These are phyloP conservation scores for Fusarium kyushuense DNA, from an alignment of 2,329 filamentous ascomycete genomes.

Conservation along the genomic window DNA sequence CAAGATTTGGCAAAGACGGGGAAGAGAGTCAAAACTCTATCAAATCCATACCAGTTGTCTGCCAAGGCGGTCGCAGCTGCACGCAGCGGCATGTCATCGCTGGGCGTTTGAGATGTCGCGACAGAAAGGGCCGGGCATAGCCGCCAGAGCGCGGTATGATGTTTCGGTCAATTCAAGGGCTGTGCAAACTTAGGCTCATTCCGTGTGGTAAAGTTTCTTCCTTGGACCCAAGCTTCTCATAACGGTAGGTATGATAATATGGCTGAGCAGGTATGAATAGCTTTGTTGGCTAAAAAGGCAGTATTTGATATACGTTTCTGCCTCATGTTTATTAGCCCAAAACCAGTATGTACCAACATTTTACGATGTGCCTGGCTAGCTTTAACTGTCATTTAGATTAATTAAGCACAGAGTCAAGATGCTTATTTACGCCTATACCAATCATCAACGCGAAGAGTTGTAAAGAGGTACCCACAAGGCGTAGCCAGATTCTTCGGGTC, in stretches of 20 bases:
- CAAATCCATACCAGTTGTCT: background rate
- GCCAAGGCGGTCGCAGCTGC: conserved; percentile 24
- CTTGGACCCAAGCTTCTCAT: background rate
- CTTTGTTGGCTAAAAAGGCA: background rate
- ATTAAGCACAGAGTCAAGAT: conserved; percentile 2
- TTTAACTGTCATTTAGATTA: background rate
- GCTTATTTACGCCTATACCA: conserved; percentile 14
- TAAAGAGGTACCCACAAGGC: background rate
- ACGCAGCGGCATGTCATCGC: conserved; percentile 11
- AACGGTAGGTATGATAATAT: background rate
- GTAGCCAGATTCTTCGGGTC: background rate
- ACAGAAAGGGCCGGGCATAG: conserved; percentile 10
- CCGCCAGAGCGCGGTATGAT: background rate
- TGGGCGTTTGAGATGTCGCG: conserved; percentile 14
- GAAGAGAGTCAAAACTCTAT: background rate
- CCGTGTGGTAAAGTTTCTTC: background rate
- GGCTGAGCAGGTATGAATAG: background rate
- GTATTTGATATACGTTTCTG: background rate
- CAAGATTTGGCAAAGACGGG: conserved; percentile 14
- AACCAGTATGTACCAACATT: background rate
- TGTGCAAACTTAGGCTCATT: background rate
- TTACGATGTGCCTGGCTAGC: background rate
- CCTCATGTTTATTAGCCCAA: background rate
- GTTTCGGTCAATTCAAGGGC: background rate
- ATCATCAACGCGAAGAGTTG: background rate